These are phyloP conservation scores for Carpinus fangiana DNA, from an alignment of 306 rosid genomes.

Conservation along the genomic window DNA sequence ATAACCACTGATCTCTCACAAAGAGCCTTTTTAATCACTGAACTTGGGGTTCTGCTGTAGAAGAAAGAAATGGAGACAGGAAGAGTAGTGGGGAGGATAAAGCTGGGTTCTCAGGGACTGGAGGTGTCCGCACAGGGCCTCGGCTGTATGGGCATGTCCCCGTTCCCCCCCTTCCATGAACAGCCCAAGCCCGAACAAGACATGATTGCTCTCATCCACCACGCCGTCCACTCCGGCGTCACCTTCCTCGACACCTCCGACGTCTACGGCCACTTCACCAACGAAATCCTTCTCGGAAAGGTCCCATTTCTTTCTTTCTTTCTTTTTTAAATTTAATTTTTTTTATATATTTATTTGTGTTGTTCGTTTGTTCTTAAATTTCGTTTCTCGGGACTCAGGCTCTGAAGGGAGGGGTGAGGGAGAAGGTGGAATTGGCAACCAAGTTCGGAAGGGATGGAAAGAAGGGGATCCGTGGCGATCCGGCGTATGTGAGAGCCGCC, in stretches of 20 bases:
- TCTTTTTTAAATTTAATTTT: background rate
- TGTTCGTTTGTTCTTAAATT: background rate
- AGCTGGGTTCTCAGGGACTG: slow-evolving; percentile 40
- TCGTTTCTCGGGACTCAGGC: slow-evolving; percentile 26
- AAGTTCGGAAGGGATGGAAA: slow-evolving; percentile 49
- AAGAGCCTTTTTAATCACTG: no score
- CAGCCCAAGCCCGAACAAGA: slow-evolving; percentile 55
- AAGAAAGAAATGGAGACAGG: slow-evolving; percentile 8
- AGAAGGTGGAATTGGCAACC: slow-evolving; percentile 58
- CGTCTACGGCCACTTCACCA: slow-evolving; percentile 49
- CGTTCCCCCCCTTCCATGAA: slow-evolving; percentile 55
- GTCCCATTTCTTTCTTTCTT: background rate
- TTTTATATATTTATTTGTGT: background rate
- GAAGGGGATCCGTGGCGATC: slow-evolving; percentile 50
- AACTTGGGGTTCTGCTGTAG: no score
- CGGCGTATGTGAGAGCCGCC: slow-evolving; percentile 63
- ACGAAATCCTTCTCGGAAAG: slow-evolving; percentile 53
- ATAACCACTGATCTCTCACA: no score
- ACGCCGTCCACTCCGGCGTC: slow-evolving; percentile 53
- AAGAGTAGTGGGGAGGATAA: slow-evolving; percentile 30
- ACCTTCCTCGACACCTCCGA: slow-evolving; percentile 71
- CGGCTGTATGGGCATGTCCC: slow-evolving; percentile 73
- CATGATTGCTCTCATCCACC: slow-evolving; percentile 62
- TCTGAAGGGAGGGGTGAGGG: slow-evolving; percentile 40
- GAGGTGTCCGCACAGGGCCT: slow-evolving; percentile 52